Evolutionary conservation across 352 stramenopile genomes (phyloP), one percentile per base, ranked within the genome.

Genomic region (Peronospora belbahrii): DNA sequence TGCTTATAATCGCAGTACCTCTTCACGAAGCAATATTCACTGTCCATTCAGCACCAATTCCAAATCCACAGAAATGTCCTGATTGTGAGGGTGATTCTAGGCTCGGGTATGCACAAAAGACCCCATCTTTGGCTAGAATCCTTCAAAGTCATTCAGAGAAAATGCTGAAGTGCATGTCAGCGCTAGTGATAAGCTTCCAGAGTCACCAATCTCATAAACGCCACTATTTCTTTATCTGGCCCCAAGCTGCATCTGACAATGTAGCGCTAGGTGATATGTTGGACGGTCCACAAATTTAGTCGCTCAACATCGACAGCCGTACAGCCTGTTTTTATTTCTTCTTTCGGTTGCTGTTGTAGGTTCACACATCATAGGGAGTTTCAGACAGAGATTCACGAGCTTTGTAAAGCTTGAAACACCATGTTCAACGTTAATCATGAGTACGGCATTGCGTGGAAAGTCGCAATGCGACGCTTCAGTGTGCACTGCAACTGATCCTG

Each of bases 231-330:
- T n/a, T 37, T 46, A 39, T 59, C 44, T 55, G 32, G 38, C 36
- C 51, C 28, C 43, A 31, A 52, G 14, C 42, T 36, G 22, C 23
- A 42, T 32, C 14, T 8, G 4, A 9, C 34, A 51, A 47, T 22
- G 40, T 47, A 42, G 39, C 51, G 19, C 17, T 10, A 30, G 55
- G 41, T 44, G 28, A 57, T 51, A 51, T 53, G 48, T 56, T 34
- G 44, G 42, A 52, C 31, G 25, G 35, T 28, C 56, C 42, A 57
- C 51, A 48, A 53, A 50, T 59, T 59, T 62, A 56, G 47, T 62
- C 46, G n/a, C 34, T 50, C 46, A 39, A 53, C 22, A 31, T 17
- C 20, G 31, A 48, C 35, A 48, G 28, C 28, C 46, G 40, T 43
- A 41, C 33, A 35, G 24, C 30, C 23, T 27, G 2, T 27, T 27